Base-by-base conservation (phyloP, 768 basidiomycete genomes). In the Fistulinella prunicolor region DNA sequence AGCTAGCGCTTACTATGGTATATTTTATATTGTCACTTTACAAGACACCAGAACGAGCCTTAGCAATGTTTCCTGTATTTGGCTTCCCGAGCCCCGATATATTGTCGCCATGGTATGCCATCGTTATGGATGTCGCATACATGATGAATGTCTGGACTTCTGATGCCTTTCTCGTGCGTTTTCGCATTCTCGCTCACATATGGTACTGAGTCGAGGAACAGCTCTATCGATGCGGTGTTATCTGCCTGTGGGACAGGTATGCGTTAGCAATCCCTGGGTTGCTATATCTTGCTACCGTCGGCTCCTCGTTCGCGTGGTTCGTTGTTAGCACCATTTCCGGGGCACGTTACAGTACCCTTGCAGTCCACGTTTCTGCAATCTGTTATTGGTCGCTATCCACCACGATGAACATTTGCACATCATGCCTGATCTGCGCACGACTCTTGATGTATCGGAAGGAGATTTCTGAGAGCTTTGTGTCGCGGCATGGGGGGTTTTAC, bases 371-470 rank as follows among this genome's bases (percentile, higher is more conserved):
- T 7, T 6, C 30, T 14, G 30, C 4, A 0, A n/a, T 44, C 24
- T 34, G 12, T n/a, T 57, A 28, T 24, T 63, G 52, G 46, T 26
- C 55, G 0, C 57, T 36, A 14, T 54, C 61, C 9, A 44, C 41
- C 2, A 46, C 51, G 13, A 53, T 50, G 49, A 60, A 57, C 35
- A 14, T 60, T 13, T 42, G 50, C 16, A 42, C 49, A 0, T 60
- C 58, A 4, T 29, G 17, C 13, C 29, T 61, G 12, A 61, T 61
- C 26, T 38, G 49, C 1, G 16, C 7, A 2, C 51, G 60, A 5
- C 50, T 61, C 13, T 57, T 35, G 54, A 44, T 63, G 34, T 48
- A 63, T 20, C 43, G 58, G 5, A 57, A 35, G 1, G 38, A 51
- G 0, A 38, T 60, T 39, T 38, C 48, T 1, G 23, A 13, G 1